These are phyloP conservation scores for Auxenochlorella pyrenoidosa DNA, from an alignment of 139 green algal species.

Conservation along the genomic window DNA sequence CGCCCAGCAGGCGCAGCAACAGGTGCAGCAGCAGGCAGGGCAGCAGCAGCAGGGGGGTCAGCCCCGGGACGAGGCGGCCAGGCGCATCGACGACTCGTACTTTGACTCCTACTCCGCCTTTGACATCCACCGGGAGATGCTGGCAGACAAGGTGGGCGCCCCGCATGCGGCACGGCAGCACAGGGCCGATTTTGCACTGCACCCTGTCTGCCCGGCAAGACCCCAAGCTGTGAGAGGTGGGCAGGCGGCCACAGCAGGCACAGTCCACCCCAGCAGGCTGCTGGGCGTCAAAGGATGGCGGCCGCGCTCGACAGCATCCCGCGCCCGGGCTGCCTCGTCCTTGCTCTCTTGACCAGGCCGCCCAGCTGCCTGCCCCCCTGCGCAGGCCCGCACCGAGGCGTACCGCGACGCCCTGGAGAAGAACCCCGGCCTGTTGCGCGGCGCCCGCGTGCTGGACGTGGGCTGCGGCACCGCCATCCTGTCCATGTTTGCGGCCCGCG, in stretches of 20 bases:
- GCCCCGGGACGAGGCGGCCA: neutral
- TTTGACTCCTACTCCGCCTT: constrained; percentile 93
- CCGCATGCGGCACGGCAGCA: neutral
- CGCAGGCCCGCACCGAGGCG: constrained; percentile 79
- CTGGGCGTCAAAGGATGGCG: too few relatives aligned
- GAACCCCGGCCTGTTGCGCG: constrained; percentile 81
- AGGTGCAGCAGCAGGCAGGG: neutral
- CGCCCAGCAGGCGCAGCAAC: neutral
- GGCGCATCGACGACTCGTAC: constrained; percentile 79
- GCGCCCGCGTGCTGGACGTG: constrained; percentile 88
- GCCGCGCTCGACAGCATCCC: too few relatives aligned
- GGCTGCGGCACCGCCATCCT: constrained; percentile 96
- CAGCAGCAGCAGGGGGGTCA: neutral
- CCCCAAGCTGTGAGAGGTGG: too few relatives aligned
- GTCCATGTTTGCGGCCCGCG: constrained; percentile 91
- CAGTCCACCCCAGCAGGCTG: too few relatives aligned
- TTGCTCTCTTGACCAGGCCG: too few relatives aligned
- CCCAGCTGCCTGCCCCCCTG: too few relatives aligned
- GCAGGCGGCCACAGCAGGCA: neutral
- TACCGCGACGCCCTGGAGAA: constrained; percentile 83
- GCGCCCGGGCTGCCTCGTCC: too few relatives aligned
- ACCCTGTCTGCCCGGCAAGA: too few relatives aligned
- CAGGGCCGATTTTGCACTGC: neutral
- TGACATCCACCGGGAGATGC: constrained; percentile 94
- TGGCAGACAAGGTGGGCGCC: constrained; percentile 74